These are phyloP conservation scores for Sclerotinia glacialis DNA, from an alignment of 2,329 filamentous ascomycete genomes.

Conservation along the genomic window DNA sequence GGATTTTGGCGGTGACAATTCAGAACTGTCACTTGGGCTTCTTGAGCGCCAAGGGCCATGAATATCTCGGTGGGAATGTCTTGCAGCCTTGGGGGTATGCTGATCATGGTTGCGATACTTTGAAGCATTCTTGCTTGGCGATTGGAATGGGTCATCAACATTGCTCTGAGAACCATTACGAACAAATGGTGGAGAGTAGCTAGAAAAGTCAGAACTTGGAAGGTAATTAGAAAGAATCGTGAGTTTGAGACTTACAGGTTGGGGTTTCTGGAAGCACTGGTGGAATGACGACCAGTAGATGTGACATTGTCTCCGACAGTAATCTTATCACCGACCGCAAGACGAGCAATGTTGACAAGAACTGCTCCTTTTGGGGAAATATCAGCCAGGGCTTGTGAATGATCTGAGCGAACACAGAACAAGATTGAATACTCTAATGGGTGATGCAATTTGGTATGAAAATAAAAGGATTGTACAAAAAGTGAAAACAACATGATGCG, in stretches of 20 bases:
- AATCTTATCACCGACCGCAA: slow-evolving; percentile 27
- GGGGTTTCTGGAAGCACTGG: slow-evolving; percentile 21
- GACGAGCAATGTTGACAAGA: slow-evolving; percentile 20
- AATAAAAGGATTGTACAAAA: neutral
- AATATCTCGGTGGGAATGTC: slow-evolving; percentile 27
- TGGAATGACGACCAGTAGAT: slow-evolving; percentile 26
- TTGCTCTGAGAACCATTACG: slow-evolving; percentile 29
- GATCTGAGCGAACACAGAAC: neutral
- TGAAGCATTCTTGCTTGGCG: slow-evolving; percentile 22
- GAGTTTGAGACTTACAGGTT: slow-evolving; percentile 28
- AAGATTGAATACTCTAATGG: neutral
- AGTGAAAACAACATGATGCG: neutral
- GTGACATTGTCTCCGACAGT: slow-evolving; percentile 24
- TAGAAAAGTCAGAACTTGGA: slow-evolving; percentile 23
- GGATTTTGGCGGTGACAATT: slow-evolving; percentile 13
- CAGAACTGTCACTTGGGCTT: slow-evolving; percentile 29
- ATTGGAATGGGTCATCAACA: slow-evolving; percentile 34
- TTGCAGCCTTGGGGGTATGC: slow-evolving; percentile 31
- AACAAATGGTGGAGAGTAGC: slow-evolving; percentile 37
- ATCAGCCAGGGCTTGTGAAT: slow-evolving; percentile 3
- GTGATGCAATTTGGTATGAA: neutral
- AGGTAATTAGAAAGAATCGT: neutral
- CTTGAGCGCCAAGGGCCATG: slow-evolving; percentile 36
- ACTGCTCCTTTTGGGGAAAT: slow-evolving; percentile 21
- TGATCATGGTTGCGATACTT: slow-evolving; percentile 24